A percentile compares a stretch with the other conserved stretches of the same genome.
phyloP scores from a whole-genome alignment of 345 rosid species.

The Ceriops zippeliana region DNA sequence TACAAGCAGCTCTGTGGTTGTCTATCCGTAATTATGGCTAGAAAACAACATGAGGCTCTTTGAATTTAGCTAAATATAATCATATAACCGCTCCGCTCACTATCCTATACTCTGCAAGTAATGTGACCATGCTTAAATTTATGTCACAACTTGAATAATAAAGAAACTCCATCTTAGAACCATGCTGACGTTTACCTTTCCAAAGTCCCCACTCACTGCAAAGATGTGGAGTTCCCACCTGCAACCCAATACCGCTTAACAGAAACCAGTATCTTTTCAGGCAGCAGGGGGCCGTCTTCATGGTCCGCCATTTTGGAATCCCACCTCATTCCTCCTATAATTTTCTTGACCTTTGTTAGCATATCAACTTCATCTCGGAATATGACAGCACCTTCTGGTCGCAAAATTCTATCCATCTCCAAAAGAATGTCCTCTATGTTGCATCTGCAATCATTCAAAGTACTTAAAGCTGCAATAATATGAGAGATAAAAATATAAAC shows the following conservation, averaged over 20 bases:
- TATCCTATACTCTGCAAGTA: not conserved
- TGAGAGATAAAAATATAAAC: not conserved
- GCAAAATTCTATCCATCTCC: constrained; percentile 94
- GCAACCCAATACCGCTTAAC: constrained; percentile 97
- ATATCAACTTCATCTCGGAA: constrained; percentile 84
- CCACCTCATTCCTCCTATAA: constrained; percentile 89
- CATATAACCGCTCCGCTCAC: not conserved
- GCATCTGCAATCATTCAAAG: constrained; percentile 49
- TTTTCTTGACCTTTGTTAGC: constrained; percentile 73
- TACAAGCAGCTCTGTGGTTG: not conserved
- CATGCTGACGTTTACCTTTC: not conserved
- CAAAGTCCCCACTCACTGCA: not conserved
- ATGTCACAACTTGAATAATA: not conserved
- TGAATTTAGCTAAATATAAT: not conserved
- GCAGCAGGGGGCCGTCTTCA: constrained; percentile 93
- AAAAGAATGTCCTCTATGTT: constrained; percentile 77
- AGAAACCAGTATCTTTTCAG: constrained; percentile 80
- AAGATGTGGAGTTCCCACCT: constrained; percentile 62
- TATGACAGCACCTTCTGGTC: constrained; percentile 97
- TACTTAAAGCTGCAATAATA: not conserved
- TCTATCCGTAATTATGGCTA: constrained; percentile 10
- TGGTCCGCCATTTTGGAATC: constrained; percentile 91
- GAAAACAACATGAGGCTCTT: not conserved
- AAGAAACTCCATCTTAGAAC: not conserved
- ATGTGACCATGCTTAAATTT: not conserved